phyloP scores from a whole-genome alignment of 768 basidiomycete genomes.

The Tulasnella sp. region DNA sequence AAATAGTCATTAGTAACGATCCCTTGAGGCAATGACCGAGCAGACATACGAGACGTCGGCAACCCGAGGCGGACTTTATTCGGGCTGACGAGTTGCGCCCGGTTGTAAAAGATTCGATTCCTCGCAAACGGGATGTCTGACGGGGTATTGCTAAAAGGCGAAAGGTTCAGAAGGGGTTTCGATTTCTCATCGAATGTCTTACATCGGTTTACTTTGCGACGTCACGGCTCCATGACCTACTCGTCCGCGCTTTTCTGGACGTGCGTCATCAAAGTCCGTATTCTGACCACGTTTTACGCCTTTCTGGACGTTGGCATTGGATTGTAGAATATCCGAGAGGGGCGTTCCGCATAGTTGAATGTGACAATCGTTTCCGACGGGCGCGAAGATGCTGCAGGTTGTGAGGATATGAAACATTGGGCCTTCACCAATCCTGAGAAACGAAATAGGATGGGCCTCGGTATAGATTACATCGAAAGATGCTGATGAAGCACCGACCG shows the following conservation, averaged over 20 bases:
- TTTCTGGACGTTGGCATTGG: neutral
- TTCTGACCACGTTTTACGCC: neutral
- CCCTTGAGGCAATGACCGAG: neutral
- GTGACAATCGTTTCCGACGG: conserved; percentile 80
- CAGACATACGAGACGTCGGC: conserved; percentile 62
- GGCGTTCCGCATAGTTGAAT: conserved; percentile 82
- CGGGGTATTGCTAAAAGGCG: conserved; percentile 48
- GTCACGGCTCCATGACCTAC: neutral
- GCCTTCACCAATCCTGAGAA: conserved; percentile 70
- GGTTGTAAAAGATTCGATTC: conserved; percentile 67
- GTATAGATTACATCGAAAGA: neutral
- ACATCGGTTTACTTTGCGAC: neutral
- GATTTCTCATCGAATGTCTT: neutral
- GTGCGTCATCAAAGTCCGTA: neutral
- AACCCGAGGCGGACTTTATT: conserved; percentile 68
- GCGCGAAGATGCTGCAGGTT: conserved; percentile 71
- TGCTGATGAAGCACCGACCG: conserved; percentile 50
- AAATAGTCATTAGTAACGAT: neutral
- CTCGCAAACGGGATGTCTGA: conserved; percentile 60
- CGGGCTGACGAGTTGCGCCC: conserved; percentile 52
- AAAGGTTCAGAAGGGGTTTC: neutral
- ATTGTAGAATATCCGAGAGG: conserved; percentile 50
- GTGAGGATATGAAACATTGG: conserved; percentile 78
- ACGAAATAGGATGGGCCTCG: neutral
- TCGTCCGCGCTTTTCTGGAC: conserved; percentile 1